phyloP scores from a whole-genome alignment of 2,329 filamentous ascomycete genomes.

The Colletotrichum eremochloae region DNA sequence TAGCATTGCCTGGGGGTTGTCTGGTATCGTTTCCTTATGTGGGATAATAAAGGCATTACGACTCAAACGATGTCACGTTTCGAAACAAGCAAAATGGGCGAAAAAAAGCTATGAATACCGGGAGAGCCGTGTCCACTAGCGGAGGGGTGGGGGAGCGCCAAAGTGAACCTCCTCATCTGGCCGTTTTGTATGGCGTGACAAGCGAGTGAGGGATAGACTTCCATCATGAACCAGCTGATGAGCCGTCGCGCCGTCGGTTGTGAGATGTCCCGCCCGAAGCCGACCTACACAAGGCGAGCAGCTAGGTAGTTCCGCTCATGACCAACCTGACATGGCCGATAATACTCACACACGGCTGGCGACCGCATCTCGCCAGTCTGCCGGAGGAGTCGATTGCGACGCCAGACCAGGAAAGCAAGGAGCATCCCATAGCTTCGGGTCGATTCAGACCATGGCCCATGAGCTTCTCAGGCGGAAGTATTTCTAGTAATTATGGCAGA shows the following conservation, averaged over 20 bases:
- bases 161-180: background rate
- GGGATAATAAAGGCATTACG: conserved; percentile 16
- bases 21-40: background rate
- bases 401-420: background rate
- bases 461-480: background rate
- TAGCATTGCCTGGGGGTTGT: background rate
- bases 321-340: background rate
- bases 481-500: background rate
- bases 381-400: background rate
- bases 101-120: background rate
- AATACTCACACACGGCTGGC: background rate
- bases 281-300: background rate
- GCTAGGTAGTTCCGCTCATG: background rate
- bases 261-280: background rate
- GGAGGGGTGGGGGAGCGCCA: background rate
- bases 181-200: background rate
- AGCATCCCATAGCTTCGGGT: background rate
- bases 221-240: background rate
- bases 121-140: background rate
- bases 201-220: background rate
- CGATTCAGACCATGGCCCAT: background rate
- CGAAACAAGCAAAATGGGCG: background rate
- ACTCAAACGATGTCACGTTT: conserved; percentile 15
- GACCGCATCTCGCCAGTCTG: too few species aligned
- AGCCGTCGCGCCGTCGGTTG: background rate